phyloP scores from a whole-genome alignment of 1,284 basidiomycete species.

The Farysia itapuensis region DNA sequence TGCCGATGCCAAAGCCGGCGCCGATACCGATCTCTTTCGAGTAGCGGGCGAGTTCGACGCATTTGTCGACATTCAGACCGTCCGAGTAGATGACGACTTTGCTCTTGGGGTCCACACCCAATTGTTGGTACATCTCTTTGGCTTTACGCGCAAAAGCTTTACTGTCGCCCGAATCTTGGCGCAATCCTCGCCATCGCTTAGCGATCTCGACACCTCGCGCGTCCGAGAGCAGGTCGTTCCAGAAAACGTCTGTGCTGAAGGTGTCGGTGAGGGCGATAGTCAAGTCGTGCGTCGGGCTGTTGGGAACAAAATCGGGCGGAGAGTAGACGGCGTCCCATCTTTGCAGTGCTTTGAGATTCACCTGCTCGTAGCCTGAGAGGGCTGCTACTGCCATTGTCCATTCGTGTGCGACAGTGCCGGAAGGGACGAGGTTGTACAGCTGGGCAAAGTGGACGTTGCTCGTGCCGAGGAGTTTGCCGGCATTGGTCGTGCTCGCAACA shows the following conservation, averaged over 20 bases:
- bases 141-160: conserved; percentile 46
- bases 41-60: conserved; percentile 39
- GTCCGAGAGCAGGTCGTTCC: conserved; percentile 46
- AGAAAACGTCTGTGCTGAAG: conserved; percentile 55
- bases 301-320: conserved; percentile 49
- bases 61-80: conserved; percentile 44
- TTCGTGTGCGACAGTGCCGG: conserved; percentile 58
- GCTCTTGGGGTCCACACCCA: conserved; percentile 46
- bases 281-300: conserved; percentile 48
- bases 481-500: not conserved
- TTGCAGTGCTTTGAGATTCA: conserved; percentile 46
- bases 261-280: conserved; percentile 59
- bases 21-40: conserved; percentile 50
- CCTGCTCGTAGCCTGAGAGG: conserved; percentile 43
- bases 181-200: conserved; percentile 49
- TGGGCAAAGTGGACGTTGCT: conserved; percentile 55
- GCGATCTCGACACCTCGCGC: conserved; percentile 44
- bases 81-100: conserved; percentile 58
- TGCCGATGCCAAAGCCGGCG: conserved; percentile 53
- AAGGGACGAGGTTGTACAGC: conserved; percentile 39
- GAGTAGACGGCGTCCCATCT: conserved; percentile 56
- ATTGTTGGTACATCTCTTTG: conserved; percentile 29
- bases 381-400: conserved; percentile 59
- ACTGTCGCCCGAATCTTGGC: conserved; percentile 56
- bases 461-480: conserved; percentile 68